phyloP scores from a whole-genome alignment of 768 basidiomycete genomes.

The Symmetrospora coprosmae region DNA sequence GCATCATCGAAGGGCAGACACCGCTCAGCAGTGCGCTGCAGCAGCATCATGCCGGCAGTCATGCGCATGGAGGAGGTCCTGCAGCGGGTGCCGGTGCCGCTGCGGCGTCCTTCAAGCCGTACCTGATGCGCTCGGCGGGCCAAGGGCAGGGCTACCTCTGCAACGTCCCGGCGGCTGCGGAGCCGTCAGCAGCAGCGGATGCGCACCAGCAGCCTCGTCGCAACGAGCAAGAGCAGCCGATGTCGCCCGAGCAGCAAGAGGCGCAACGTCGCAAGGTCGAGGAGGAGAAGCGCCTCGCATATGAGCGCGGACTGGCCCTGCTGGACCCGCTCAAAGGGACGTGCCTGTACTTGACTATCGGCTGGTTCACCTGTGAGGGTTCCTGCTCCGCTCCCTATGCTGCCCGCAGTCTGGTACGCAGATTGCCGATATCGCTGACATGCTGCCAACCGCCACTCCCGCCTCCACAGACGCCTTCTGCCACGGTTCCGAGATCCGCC shows the following conservation, averaged over 20 bases:
- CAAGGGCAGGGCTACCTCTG: conserved; percentile 32
- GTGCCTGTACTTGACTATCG: conserved; percentile 55
- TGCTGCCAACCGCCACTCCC: neutral
- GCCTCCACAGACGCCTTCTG: conserved; percentile 39
- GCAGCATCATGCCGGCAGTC: too few relatives aligned
- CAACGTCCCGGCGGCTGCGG: conserved; percentile 16
- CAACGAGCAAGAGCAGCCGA: neutral
- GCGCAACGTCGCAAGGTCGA: neutral
- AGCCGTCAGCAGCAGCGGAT: neutral
- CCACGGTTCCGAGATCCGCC: conserved; percentile 85
- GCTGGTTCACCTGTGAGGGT: conserved; percentile 95
- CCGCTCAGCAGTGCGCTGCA: neutral
- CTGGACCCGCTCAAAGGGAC: conserved; percentile 27
- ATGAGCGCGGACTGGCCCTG: conserved; percentile 26
- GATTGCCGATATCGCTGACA: neutral
- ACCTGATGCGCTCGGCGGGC: conserved; percentile 27
- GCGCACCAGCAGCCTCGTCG: neutral
- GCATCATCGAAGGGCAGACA: neutral
- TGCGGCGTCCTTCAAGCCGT: neutral
- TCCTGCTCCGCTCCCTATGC: conserved; percentile 36
- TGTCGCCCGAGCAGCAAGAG: neutral
- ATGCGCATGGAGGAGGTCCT: too few relatives aligned
- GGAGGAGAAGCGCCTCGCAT: conserved; percentile 21
- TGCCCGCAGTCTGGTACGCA: neutral
- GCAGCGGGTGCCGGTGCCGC: neutral